Conservation (phyloP, 805 yeast genomes). For the Candida ponderosae region DNA sequence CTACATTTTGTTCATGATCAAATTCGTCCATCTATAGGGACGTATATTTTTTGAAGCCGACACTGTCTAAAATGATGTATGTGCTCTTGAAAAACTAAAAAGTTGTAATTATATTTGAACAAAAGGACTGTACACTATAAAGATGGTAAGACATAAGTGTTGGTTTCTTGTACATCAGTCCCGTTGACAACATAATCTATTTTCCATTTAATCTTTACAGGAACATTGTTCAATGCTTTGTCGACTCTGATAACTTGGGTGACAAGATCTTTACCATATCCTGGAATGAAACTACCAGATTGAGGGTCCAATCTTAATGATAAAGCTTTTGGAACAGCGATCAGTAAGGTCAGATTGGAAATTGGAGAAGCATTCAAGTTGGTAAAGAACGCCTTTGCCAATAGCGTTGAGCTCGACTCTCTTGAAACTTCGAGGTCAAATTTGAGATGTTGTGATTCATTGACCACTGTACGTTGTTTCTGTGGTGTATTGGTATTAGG, state of each 20-base stretch:
- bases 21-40: no score
- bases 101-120: no score
- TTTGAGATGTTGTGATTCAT: constrained; percentile 38
- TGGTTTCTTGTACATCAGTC: constrained; percentile 44
- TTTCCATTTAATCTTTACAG: constrained; percentile 74
- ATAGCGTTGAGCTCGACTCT: constrained; percentile 27
- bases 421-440: constrained; percentile 37
- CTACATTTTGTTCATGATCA: no score
- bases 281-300: constrained; percentile 43
- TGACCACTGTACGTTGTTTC: constrained; percentile 23
- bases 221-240: constrained; percentile 24
- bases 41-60: no score
- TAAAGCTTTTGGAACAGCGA: constrained; percentile 67
- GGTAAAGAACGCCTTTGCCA: constrained; percentile 42
- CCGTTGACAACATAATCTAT: constrained; percentile 45
- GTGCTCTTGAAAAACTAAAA: no score
- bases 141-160: constrained; percentile 36
- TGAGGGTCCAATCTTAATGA: constrained; percentile 55
- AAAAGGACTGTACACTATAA: no score
- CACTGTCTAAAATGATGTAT: no score
- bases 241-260: constrained; percentile 41
- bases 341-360: constrained; percentile 44
- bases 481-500: constrained; percentile 8
- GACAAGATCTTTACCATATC: constrained; percentile 40
- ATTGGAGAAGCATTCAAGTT: constrained; percentile 39